Conservation (phyloP, 305 asterid species). For the Fraxinus angustifolia region DNA sequence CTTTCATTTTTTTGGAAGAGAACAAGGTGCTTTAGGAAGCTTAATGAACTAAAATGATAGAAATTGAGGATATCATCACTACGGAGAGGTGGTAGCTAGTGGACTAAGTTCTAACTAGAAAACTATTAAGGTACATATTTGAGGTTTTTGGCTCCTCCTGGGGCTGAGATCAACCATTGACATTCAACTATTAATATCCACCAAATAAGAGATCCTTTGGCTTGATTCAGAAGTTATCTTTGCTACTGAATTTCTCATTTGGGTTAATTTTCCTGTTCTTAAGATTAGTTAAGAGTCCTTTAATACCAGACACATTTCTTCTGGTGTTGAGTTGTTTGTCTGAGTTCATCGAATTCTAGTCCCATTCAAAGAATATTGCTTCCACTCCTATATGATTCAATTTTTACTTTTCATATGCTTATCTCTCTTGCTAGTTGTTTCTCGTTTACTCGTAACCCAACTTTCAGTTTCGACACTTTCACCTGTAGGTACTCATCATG, state of each 20-base stretch:
- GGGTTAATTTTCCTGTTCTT: not conserved
- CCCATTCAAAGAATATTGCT: not conserved
- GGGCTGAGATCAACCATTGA: not conserved
- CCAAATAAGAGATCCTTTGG: not conserved
- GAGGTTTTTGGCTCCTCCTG: not conserved
- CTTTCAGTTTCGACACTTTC: slow-evolving; percentile 27
- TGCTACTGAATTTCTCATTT: not conserved
- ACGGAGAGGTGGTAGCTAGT: not conserved
- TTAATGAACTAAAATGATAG: not conserved
- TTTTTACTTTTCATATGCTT: not conserved
- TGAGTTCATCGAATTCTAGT: not conserved
- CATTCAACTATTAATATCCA: not conserved
- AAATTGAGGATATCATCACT: not conserved
- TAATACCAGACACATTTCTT: not conserved
- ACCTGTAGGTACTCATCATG: slow-evolving; percentile 90
- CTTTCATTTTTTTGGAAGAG: not conserved
- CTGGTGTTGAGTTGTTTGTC: not conserved
- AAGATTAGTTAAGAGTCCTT: not conserved
- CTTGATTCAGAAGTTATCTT: not conserved
- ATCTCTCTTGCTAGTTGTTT: slow-evolving; percentile 6
- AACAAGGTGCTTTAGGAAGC: not conserved
- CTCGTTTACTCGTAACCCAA: not conserved
- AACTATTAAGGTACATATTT: not conserved
- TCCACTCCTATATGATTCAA: not conserved
- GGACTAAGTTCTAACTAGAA: not conserved